Evolutionary conservation across 352 stramenopile species (phyloP), one percentile per base, ranked within the genome.

Genomic region (Globisporangium acanthophoron): DNA sequence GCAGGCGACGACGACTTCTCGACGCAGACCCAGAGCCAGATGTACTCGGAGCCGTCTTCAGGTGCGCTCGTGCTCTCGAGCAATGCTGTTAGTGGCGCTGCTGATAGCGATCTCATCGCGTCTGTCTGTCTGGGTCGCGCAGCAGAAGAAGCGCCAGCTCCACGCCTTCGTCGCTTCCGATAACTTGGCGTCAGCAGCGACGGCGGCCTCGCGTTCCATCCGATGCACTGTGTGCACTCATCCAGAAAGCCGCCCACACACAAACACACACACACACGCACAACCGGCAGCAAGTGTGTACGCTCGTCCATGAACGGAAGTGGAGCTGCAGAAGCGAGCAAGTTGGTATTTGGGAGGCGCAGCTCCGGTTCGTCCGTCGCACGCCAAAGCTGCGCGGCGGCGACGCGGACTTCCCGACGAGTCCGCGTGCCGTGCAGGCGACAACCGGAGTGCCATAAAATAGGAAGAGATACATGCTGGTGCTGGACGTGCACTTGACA

Each of bases 111-210:
- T 24, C 41, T 24, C 41, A 47, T 20, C 3, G 5, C 18, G 41
- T 21, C 3, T 37, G 2, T 47, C 6, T 24, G 39, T 47, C 16
- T 47, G 9, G 6, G n/a, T 24, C 41, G 7, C 41, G 39, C n/a
- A 66, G 54, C 47, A 9, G 55, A 48, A 13, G 55, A 56, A 9
- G 52, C 70, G 20, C 63, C 72, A 16, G 74, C 72, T 9, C 75
- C 63, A 27, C 79, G 79, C 13, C 64, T 88, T 57, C 78, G 78
- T 49, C 76, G 76, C 48, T 80, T 82, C 67, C 76, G 78, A 69
- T 74, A 54, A 75, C 20, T 3, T 21, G 13, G 4, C 20, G 44
- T 3, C 3, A 15, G 15, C 15, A 51, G 9, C 37, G 18, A 21
- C 24, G 4, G 24, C 24, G 24, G 24, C 24, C 18, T 8, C 1